These are phyloP conservation scores for Cladosporium sphaerospermum DNA, from an alignment of 2,329 filamentous ascomycete genomes.

Conservation along the genomic window DNA sequence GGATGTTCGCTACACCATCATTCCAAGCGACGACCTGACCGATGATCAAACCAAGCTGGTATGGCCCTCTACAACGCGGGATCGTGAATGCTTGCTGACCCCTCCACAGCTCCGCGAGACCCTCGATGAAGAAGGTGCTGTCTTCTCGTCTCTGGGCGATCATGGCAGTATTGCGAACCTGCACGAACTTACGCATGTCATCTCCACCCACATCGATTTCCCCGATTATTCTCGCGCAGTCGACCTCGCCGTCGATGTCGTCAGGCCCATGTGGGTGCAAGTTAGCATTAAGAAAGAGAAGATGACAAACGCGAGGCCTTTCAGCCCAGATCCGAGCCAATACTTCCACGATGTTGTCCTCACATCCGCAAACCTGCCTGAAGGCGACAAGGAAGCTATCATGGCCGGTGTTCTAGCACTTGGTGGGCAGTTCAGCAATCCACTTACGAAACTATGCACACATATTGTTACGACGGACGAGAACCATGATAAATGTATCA, in stretches of 20 bases:
- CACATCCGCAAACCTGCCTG: slow-evolving; percentile 76
- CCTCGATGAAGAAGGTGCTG: slow-evolving; percentile 35
- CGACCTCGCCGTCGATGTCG: slow-evolving; percentile 73
- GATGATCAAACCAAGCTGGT: slow-evolving; percentile 1
- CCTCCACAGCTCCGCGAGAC: not conserved
- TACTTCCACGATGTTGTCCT: slow-evolving; percentile 83
- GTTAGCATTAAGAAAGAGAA: slow-evolving; percentile 63
- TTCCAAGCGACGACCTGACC: slow-evolving; percentile 34
- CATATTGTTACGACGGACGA: slow-evolving; percentile 80
- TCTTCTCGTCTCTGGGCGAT: slow-evolving; percentile 36
- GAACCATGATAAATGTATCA: slow-evolving; percentile 64
- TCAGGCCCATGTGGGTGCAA: slow-evolving; percentile 75
- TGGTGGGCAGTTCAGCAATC: slow-evolving; percentile 72
- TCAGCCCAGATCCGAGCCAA: slow-evolving; percentile 82
- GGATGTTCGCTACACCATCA: slow-evolving; percentile 37
- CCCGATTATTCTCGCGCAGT: slow-evolving; percentile 72
- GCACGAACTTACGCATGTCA: slow-evolving; percentile 54
- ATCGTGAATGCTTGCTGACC: not conserved
- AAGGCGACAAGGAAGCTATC: slow-evolving; percentile 85
- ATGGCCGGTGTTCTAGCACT: slow-evolving; percentile 82
- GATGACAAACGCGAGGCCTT: slow-evolving; percentile 71
- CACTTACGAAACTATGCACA: slow-evolving; percentile 68
- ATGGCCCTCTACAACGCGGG: not conserved
- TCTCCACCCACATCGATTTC: slow-evolving; percentile 81
- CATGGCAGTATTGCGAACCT: slow-evolving; percentile 37